Percentiles rank a stretch among this genome's conserved stretches.
phyloP scores from a whole-genome alignment of 2,329 filamentous ascomycete genomes.

The Xylariaceae sp. region DNA sequence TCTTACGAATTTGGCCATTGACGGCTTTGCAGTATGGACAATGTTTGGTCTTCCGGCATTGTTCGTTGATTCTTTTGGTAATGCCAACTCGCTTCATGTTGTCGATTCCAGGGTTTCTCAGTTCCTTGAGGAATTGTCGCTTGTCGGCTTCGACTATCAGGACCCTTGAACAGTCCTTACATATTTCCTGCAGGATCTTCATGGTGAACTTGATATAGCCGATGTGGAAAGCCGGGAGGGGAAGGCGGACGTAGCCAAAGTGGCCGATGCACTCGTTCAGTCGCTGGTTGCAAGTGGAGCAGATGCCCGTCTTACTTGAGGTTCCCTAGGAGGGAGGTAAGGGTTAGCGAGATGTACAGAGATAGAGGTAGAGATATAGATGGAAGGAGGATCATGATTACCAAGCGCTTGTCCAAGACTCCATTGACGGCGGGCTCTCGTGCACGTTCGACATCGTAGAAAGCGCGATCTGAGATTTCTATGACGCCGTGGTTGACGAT shows the following conservation, averaged over 20 bases:
- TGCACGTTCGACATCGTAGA: constrained; percentile 84
- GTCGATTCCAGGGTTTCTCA: constrained; percentile 79
- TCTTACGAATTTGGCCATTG: constrained; percentile 90
- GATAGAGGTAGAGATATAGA: too few species aligned
- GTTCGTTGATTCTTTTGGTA: constrained; percentile 81
- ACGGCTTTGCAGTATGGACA: constrained; percentile 78
- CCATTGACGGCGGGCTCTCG: constrained; percentile 76
- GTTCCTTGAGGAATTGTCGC: constrained; percentile 70
- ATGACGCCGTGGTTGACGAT: constrained; percentile 94
- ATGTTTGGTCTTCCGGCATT: constrained; percentile 79
- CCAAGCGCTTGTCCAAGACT: constrained; percentile 78
- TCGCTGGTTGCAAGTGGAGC: constrained; percentile 77
- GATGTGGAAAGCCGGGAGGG: constrained; percentile 90
- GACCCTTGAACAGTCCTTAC: constrained; percentile 87
- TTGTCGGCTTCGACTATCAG: constrained; percentile 78
- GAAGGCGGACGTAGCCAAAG: constrained; percentile 88
- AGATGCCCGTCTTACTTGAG: constrained; percentile 75
- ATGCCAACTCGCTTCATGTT: constrained; percentile 80
- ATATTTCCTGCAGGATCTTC: constrained; percentile 88
- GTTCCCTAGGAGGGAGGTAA: constrained; percentile 41
- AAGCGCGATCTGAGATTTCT: constrained; percentile 87
- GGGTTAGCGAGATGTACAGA: too few species aligned
- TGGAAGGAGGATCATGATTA: constrained; percentile 15
- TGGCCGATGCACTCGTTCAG: constrained; percentile 88
- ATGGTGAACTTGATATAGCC: constrained; percentile 94